Percentiles rank a stretch among this genome's conserved stretches.
Evolutionary conservation across 306 rosid species (phyloP).

Genomic region (Alnus rubra): DNA sequence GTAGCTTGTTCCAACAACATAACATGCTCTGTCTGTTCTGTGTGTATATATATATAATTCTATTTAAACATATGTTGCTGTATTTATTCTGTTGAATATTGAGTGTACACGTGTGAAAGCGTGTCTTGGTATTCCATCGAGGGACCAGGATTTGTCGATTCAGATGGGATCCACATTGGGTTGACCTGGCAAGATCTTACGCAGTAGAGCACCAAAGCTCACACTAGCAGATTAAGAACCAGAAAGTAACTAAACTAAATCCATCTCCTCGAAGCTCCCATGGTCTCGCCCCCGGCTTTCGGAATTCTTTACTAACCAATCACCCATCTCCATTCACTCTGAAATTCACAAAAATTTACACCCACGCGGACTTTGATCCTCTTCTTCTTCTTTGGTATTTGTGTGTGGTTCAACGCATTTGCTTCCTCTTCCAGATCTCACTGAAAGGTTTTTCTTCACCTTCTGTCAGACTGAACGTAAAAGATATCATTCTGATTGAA

Average conservation of each 20-base stretch:
- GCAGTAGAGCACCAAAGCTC: background rate
- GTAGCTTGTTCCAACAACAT: no score
- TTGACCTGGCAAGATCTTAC: no score
- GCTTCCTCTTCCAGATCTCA: background rate
- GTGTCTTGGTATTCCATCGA: no score
- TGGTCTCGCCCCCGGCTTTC: background rate
- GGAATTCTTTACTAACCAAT: background rate
- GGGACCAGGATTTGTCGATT: no score
- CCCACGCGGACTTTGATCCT: background rate
- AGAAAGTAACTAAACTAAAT: background rate
- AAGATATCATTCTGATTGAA: background rate
- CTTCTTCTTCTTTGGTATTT: background rate
- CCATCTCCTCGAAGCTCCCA: background rate
- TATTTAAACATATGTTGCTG: no score
- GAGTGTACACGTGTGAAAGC: no score
- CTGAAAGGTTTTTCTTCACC: background rate
- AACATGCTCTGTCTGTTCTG: no score
- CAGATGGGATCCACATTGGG: no score
- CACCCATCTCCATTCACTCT: background rate
- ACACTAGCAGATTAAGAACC: background rate
- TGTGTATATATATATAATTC: no score
- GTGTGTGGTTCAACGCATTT: background rate
- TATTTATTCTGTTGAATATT: no score
- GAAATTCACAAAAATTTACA: background rate
- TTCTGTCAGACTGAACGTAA: background rate